A percentile compares a stretch with the other conserved stretches of the same genome.
Evolutionary conservation across 2,329 filamentous ascomycete species (phyloP).

Genomic region (Nigrospora oryzae): DNA sequence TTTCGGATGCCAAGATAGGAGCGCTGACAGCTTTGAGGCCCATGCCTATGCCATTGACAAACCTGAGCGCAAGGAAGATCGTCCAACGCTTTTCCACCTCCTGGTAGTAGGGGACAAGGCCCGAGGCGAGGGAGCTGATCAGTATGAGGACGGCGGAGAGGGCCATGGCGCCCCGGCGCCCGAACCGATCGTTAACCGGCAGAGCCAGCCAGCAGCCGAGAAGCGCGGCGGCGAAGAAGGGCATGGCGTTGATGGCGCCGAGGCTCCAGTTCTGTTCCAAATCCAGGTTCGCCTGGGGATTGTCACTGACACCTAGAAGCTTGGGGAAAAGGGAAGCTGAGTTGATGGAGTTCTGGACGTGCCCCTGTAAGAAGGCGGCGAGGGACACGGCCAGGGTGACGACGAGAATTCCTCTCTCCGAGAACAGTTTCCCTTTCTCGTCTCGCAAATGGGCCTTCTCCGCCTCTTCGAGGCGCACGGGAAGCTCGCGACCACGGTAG

Average conservation of each 20-base stretch:
- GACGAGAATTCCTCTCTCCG: conserved; percentile 27
- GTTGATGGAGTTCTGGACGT: conserved; percentile 35
- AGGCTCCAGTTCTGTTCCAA: conserved; percentile 22
- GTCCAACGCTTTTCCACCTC: background rate
- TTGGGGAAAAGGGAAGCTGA: conserved; percentile 24
- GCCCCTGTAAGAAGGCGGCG: conserved; percentile 33
- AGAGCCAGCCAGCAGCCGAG: conserved; percentile 29
- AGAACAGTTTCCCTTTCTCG: conserved; percentile 29
- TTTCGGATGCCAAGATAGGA: conserved; percentile 37
- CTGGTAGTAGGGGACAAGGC: background rate
- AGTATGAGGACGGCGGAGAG: conserved; percentile 29
- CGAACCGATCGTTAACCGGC: conserved; percentile 30
- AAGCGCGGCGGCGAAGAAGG: conserved; percentile 28
- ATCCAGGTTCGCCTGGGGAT: background rate
- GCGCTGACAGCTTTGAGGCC: conserved; percentile 40
- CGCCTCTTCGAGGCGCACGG: conserved; percentile 21
- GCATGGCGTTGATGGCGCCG: conserved; percentile 28
- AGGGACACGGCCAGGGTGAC: conserved; percentile 34
- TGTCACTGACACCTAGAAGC: background rate
- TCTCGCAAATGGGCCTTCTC: conserved; percentile 27
- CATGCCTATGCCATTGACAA: conserved; percentile 25
- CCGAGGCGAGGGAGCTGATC: conserved; percentile 23
- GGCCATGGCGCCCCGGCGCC: conserved; percentile 29
- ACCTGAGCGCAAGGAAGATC: background rate
- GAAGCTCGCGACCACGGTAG: conserved; percentile 12